Conservation (phyloP, 2,329 filamentous ascomycete species). For the Phialophora tarda region DNA sequence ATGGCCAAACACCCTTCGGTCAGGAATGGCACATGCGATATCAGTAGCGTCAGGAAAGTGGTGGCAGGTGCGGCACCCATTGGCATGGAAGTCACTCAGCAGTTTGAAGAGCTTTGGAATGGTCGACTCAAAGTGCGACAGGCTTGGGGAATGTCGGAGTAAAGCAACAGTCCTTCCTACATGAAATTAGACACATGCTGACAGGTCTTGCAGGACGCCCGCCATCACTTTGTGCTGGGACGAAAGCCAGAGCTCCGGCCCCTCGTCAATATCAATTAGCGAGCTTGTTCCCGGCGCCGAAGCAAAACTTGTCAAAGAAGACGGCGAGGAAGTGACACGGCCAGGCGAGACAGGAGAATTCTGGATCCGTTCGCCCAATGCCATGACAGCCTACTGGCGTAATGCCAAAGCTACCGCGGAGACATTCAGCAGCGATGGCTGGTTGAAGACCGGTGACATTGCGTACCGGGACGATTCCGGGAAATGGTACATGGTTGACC, state of each 20-base stretch:
- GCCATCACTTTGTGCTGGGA: conserved; percentile 66
- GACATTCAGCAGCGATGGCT: conserved; percentile 79
- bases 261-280: conserved; percentile 69
- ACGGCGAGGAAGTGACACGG: conserved; percentile 71
- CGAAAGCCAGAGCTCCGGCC: conserved; percentile 59
- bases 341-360: conserved; percentile 84
- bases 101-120: conserved; percentile 51
- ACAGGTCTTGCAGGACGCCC: conserved; percentile 18
- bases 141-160: conserved; percentile 64
- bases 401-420: conserved; percentile 84
- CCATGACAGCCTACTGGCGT: conserved; percentile 79
- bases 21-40: conserved; percentile 62
- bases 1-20: conserved; percentile 44
- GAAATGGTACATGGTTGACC: conserved; percentile 85
- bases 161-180: conserved; percentile 34
- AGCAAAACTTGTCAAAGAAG: conserved; percentile 69
- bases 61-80: conserved; percentile 58
- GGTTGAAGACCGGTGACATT: conserved; percentile 97
- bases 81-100: conserved; percentile 48
- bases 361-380: conserved; percentile 77
- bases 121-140: conserved; percentile 51
- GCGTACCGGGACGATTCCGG: conserved; percentile 83
- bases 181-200: background rate
- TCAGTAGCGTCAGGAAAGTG: conserved; percentile 53
- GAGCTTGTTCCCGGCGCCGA: conserved; percentile 68